A percentile compares a stretch with the other conserved stretches of the same genome.
Evolutionary conservation across 2,329 filamentous ascomycete genomes (phyloP).

Genomic region (Diplodia sapinea): DNA sequence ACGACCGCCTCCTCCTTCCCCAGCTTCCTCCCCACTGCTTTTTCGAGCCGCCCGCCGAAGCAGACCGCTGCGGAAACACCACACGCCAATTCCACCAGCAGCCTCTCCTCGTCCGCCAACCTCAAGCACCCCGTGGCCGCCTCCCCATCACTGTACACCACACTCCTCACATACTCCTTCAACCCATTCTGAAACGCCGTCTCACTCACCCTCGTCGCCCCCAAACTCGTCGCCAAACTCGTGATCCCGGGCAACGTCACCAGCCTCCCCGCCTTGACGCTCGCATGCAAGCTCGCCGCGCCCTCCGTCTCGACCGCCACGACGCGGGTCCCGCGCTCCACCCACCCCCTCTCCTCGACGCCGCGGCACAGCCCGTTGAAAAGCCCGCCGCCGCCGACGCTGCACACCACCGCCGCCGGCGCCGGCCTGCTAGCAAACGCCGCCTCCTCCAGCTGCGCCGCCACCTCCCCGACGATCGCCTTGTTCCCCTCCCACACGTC

Average conservation of each 20-base stretch:
- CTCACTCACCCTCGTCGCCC: slow-evolving; percentile 69
- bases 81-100: slow-evolving; percentile 84
- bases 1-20: slow-evolving; percentile 83
- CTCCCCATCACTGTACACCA: slow-evolving; percentile 74
- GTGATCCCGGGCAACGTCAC: slow-evolving; percentile 73
- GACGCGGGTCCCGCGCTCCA: slow-evolving; percentile 48
- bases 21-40: slow-evolving; percentile 91
- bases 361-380: slow-evolving; percentile 78
- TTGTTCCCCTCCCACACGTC: slow-evolving; percentile 72
- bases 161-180: slow-evolving; percentile 58
- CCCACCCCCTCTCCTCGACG: slow-evolving; percentile 54
- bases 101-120: slow-evolving; percentile 80
- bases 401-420: slow-evolving; percentile 75
- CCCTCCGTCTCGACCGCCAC: slow-evolving; percentile 78
- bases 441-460: slow-evolving; percentile 47
- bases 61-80: slow-evolving; percentile 74
- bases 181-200: background rate
- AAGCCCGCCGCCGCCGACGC: slow-evolving; percentile 81
- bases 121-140: slow-evolving; percentile 77
- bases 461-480: slow-evolving; percentile 62
- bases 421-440: no score
- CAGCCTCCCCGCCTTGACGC: slow-evolving; percentile 61
- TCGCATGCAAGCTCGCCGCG: slow-evolving; percentile 71
- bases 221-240: slow-evolving; percentile 75
- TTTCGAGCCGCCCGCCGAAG: slow-evolving; percentile 55